Percentiles rank a stretch among this genome's conserved stretches.
Conservation (phyloP, 164 flowering plant species). For the Liriodendron chinense region DNA sequence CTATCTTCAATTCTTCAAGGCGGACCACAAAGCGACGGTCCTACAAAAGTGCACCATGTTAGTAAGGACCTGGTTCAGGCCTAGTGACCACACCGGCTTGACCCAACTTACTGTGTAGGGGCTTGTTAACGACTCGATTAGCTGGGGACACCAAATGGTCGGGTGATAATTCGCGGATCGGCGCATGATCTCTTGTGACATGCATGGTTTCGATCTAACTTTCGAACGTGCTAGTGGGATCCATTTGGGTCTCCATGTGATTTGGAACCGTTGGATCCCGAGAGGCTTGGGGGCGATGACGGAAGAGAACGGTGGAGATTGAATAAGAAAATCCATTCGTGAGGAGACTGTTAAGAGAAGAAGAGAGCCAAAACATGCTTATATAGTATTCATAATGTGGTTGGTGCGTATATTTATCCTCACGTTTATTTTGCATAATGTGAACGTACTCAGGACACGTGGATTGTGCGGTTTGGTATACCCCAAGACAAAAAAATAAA, state of each 20-base stretch:
- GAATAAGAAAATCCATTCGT: neutral
- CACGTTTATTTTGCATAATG: too few relatives aligned
- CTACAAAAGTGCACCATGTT: neutral
- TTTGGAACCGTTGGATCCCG: neutral
- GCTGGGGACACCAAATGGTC: neutral
- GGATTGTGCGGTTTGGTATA: too few relatives aligned
- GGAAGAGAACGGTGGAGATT: neutral
- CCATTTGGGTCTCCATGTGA: neutral
- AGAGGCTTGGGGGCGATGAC: neutral
- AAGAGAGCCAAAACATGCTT: neutral
- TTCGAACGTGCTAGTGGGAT: neutral
- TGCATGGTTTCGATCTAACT: neutral
- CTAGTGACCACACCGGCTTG: neutral
- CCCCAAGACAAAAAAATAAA: too few relatives aligned
- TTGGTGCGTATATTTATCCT: too few relatives aligned
- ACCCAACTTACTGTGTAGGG: neutral
- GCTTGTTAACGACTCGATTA: neutral
- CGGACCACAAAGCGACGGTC: neutral
- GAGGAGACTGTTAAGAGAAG: neutral
- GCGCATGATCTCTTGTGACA: neutral
- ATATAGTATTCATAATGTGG: too few relatives aligned
- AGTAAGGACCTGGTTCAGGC: neutral
- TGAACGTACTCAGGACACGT: too few relatives aligned
- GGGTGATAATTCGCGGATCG: neutral
- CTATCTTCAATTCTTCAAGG: neutral